A percentile compares a stretch with the other conserved stretches of the same genome.
Evolutionary conservation across 2,329 filamentous ascomycete species (phyloP).

Genomic region (Phialocephala sp.): DNA sequence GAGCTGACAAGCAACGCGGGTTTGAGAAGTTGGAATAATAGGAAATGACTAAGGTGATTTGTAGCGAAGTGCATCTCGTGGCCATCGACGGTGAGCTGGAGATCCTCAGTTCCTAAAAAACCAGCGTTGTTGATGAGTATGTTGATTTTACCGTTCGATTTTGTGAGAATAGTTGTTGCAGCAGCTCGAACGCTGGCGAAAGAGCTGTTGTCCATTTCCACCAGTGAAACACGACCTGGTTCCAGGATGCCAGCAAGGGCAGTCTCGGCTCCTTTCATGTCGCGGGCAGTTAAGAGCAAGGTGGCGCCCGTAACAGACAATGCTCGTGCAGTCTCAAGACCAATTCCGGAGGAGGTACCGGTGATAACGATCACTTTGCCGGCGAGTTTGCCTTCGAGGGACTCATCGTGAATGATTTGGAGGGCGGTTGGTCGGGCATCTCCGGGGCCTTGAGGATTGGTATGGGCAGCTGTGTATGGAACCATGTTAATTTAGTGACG

Average conservation of each 20-base stretch:
- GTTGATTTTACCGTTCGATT: constrained; percentile 41
- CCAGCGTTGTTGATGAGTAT: constrained; percentile 40
- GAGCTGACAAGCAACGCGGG: constrained; percentile 48
- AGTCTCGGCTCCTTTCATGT: constrained; percentile 8
- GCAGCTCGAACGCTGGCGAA: constrained; percentile 42
- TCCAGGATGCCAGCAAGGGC: constrained; percentile 48
- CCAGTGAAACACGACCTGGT: constrained; percentile 37
- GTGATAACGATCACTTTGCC: constrained; percentile 10
- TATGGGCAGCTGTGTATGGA: constrained; percentile 19
- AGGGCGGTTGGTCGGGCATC: constrained; percentile 30
- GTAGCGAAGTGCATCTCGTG: constrained; percentile 58
- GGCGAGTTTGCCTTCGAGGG: constrained; percentile 43
- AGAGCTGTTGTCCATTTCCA: constrained; percentile 44
- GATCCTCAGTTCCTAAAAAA: constrained; percentile 32
- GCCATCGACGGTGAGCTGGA: constrained; percentile 50
- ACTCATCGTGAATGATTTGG: constrained; percentile 44
- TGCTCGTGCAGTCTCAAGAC: constrained; percentile 17
- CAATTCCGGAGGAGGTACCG: constrained; percentile 19
- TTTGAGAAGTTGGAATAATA: constrained; percentile 57
- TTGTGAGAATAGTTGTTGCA: constrained; percentile 38
- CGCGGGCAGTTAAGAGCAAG: constrained; percentile 12
- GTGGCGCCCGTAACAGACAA: constrained; percentile 17
- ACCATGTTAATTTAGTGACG: constrained; percentile 8
- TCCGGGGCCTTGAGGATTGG: constrained; percentile 22
- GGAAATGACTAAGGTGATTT: constrained; percentile 60